Conservation (phyloP, 352 stramenopile genomes). For the Phytophthora citricola region DNA sequence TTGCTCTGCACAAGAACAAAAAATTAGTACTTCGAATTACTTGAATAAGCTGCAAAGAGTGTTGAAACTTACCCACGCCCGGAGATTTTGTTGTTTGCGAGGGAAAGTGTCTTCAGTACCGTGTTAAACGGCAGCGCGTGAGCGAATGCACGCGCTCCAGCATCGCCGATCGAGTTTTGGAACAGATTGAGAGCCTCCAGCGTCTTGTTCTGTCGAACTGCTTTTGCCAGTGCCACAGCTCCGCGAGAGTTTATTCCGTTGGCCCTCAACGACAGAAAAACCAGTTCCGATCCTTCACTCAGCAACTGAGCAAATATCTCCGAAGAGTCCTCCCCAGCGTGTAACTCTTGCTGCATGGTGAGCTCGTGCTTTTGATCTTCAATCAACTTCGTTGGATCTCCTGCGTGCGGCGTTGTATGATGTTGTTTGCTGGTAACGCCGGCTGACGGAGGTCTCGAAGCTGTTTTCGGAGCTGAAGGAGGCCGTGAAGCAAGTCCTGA, state of each 20-base stretch:
- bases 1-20: conserved; percentile 28
- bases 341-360: conserved; percentile 23
- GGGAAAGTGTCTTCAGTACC: conserved; percentile 66
- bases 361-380: conserved; percentile 21
- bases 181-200: conserved; percentile 78
- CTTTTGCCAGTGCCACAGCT: conserved; percentile 46
- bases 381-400: conserved; percentile 10
- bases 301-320: conserved; percentile 55
- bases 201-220: conserved; percentile 52
- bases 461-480: conserved; percentile 6
- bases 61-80: conserved; percentile 45
- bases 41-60: not conserved
- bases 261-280: conserved; percentile 67
- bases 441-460: conserved; percentile 21
- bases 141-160: conserved; percentile 58
- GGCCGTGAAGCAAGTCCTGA: conserved; percentile 9
- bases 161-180: conserved; percentile 65
- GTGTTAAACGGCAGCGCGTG: conserved; percentile 64
- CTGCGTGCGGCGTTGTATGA: not conserved
- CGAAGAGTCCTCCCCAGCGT: conserved; percentile 10
- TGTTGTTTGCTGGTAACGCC: conserved; percentile 15
- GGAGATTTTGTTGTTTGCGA: conserved; percentile 67
- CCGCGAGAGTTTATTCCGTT: conserved; percentile 56
- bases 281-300: conserved; percentile 41
- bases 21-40: not conserved